These are phyloP conservation scores for Sistotremastrum suecicum DNA, from an alignment of 768 basidiomycete genomes.

Conservation along the genomic window DNA sequence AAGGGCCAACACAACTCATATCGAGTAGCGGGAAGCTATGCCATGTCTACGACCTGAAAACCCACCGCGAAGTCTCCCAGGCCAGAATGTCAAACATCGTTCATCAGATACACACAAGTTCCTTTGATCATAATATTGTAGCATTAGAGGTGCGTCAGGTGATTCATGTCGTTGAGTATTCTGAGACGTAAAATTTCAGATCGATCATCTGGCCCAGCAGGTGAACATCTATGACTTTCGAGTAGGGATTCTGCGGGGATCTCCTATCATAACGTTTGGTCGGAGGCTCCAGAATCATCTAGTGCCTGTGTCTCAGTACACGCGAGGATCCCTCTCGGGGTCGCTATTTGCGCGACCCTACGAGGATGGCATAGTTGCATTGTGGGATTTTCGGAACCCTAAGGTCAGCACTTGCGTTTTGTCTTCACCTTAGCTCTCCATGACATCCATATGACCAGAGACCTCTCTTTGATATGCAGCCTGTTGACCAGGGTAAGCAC, in stretches of 20 bases:
- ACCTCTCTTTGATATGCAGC: too few species aligned
- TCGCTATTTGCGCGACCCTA: slow-evolving; percentile 31
- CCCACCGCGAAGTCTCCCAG: background rate
- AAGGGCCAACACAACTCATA: too few species aligned
- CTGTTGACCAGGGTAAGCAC: too few species aligned
- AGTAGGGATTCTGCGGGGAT: slow-evolving; percentile 21
- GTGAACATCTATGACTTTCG: slow-evolving; percentile 35
- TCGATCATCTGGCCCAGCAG: slow-evolving; percentile 35
- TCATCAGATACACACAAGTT: slow-evolving; percentile 32
- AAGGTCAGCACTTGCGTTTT: slow-evolving; percentile 22
- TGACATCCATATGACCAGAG: too few species aligned
- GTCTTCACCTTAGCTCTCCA: slow-evolving; percentile 2
- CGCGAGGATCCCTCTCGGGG: slow-evolving; percentile 26
- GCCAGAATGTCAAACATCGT: slow-evolving; percentile 22
- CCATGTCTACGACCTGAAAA: slow-evolving; percentile 22
- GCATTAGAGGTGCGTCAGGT: slow-evolving; percentile 30
- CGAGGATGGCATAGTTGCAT: slow-evolving; percentile 26
- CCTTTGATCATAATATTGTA: slow-evolving; percentile 25
- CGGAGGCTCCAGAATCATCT: slow-evolving; percentile 16
- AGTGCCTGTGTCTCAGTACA: slow-evolving; percentile 15
- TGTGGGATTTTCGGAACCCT: slow-evolving; percentile 37
- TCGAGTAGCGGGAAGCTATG: too few species aligned
- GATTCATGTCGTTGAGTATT: slow-evolving; percentile 4
- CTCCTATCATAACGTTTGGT: slow-evolving; percentile 32
- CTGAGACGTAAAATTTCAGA: slow-evolving; percentile 18